Evolutionary conservation across 2,329 filamentous ascomycete genomes (phyloP).

Genomic region (Talaromyces sp.): DNA sequence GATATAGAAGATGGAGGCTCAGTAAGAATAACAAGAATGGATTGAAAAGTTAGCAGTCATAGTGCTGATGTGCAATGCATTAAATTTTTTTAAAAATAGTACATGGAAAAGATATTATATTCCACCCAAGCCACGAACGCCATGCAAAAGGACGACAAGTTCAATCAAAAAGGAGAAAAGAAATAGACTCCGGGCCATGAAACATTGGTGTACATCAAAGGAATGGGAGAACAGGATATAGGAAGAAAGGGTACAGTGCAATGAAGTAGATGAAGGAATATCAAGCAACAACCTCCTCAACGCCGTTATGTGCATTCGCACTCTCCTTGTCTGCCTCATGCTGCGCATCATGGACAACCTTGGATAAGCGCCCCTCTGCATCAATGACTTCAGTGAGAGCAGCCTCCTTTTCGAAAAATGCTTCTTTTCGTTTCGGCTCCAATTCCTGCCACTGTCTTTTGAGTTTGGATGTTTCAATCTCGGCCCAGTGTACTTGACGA

Average conservation of each 20-base stretch:
- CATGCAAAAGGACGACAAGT: not conserved
- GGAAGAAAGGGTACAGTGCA: not conserved
- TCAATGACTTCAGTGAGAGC: slow-evolving; percentile 42
- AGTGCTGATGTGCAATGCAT: not conserved
- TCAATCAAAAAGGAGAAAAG: not conserved
- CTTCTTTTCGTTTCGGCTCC: slow-evolving; percentile 33
- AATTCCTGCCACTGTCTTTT: slow-evolving; percentile 34
- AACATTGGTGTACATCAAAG: slow-evolving; percentile 3
- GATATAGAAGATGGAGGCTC: too few relatives aligned
- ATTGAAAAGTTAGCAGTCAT: not conserved
- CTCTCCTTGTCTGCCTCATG: slow-evolving; percentile 12
- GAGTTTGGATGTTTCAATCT: slow-evolving; percentile 39
- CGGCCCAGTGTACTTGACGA: slow-evolving; percentile 45
- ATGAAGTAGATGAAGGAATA: too few relatives aligned
- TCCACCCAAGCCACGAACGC: not conserved
- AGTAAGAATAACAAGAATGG: not conserved
- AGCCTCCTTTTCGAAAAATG: slow-evolving; percentile 41
- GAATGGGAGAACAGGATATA: not conserved
- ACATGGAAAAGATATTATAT: not conserved
- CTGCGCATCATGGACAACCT: slow-evolving; percentile 21
- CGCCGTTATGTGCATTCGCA: slow-evolving; percentile 14
- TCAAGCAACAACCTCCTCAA: slow-evolving; percentile 7
- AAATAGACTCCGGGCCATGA: slow-evolving; percentile 4
- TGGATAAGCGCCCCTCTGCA: slow-evolving; percentile 36
- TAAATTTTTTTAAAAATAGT: not conserved